Evolutionary conservation across 768 basidiomycete species (phyloP), one percentile per base, ranked within the genome.

Genomic region (Pholiota conissans): DNA sequence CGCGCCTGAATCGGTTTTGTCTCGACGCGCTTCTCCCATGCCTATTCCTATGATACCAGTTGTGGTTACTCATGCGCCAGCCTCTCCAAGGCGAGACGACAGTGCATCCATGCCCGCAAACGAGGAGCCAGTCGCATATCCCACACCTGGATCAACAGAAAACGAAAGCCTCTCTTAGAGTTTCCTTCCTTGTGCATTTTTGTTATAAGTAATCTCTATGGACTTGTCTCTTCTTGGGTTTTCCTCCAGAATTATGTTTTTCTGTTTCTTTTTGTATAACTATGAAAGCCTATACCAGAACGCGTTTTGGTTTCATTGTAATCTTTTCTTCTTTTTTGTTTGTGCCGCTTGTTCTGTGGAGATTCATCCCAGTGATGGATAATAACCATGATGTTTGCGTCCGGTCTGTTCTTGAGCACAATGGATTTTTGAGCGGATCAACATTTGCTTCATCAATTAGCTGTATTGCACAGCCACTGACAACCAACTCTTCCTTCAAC

Each of bases 1-100:
- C 5, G 81, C 87, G 4, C 85, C 86, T 0, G 89, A 90, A 63
- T 80, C 83, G 1, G 70, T 86, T 61, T 65, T 86, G 2, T 70
- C 81, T 14, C 77, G 80, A 28, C 76, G 78, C 61, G 69, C 72
- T 14, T 81, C 81, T 13, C 79, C 78, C 16, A 50, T 69, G 20
- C 20, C 22, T 24, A 11, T 24, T 20, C 22, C 42, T 45, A 39
- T 39, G 49, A 53, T 40, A 37, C 57, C 46, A 52, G 32, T 27
- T 37, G 55, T 18, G 50, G 51, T 55, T 45, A 56, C 65, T 47
- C 45, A 61, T 37, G 50, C 62, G 28, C 53, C 59, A 26, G 30
- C 52, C 48, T 22, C 34, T 42, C 29, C 61, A 45, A 35, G 64
- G 49, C 42, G 55, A 30, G 30, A 55, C 22, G 52, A 18, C 16